These are phyloP conservation scores for Rhizoclosmatium globosum DNA, from an alignment of 192 early-diverging fungal species.

Conservation along the genomic window DNA sequence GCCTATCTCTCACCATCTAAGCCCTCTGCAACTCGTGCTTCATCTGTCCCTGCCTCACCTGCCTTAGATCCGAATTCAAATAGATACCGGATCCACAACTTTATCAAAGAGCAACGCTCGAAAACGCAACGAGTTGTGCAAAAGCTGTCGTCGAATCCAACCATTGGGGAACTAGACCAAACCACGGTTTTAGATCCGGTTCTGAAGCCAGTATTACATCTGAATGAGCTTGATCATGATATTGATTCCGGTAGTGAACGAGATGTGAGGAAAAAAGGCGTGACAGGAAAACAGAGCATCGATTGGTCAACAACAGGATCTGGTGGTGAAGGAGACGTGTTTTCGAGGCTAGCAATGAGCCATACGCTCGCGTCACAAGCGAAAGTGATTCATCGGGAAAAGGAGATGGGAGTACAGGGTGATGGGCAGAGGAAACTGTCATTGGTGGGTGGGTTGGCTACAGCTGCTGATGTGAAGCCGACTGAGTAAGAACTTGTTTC, in stretches of 20 bases:
- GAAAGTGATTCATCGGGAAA: constrained; percentile 50
- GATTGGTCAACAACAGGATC: background rate
- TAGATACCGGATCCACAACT: constrained; percentile 13
- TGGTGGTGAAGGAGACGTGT: constrained; percentile 40
- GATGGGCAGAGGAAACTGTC: background rate
- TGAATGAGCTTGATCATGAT: background rate
- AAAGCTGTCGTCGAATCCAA: background rate
- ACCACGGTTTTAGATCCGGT: background rate
- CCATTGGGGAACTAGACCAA: background rate
- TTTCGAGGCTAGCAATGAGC: constrained; percentile 48
- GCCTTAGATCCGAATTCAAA: constrained; percentile 1
- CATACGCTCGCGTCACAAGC: constrained; percentile 56
- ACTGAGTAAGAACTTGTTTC: no score
- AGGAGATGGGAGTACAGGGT: background rate
- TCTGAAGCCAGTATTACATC: background rate
- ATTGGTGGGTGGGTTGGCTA: background rate
- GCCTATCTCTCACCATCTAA: background rate
- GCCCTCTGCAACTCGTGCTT: background rate
- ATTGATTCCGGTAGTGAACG: background rate
- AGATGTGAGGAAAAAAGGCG: background rate
- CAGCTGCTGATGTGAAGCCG: no score
- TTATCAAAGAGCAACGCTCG: constrained; percentile 11
- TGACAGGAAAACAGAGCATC: background rate
- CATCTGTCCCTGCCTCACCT: constrained; percentile 24
- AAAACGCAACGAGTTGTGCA: background rate